Evolutionary conservation across 192 early-diverging fungal genomes (phyloP).

Genomic region (Rhizophagus sp.): DNA sequence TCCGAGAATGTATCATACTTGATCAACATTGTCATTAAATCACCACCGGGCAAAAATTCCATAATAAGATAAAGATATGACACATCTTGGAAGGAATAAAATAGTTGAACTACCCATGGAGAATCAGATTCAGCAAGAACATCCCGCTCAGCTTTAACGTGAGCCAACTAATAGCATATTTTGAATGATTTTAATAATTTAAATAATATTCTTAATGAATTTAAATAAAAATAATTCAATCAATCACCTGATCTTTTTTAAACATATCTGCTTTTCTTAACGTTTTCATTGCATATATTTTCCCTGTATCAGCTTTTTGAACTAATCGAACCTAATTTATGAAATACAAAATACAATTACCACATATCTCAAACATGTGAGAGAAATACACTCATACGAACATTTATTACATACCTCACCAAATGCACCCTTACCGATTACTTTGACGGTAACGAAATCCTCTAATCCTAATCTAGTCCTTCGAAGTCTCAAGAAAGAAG

Average conservation of each 20-base stretch:
- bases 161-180: slow-evolving; percentile 66
- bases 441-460: slow-evolving; percentile 95
- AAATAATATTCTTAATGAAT: neutral
- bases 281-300: slow-evolving; percentile 99
- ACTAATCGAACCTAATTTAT: slow-evolving; percentile 82
- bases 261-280: slow-evolving; percentile 97
- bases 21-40: slow-evolving; percentile 99
- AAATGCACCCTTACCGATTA: slow-evolving; percentile 99
- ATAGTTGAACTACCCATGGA: slow-evolving; percentile 97
- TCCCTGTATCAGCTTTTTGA: slow-evolving; percentile 94
- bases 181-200: neutral
- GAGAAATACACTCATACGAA: neutral
- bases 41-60: slow-evolving; percentile 99
- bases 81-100: slow-evolving; percentile 97
- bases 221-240: slow-evolving; percentile 3
- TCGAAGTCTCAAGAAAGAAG: slow-evolving; percentile 90
- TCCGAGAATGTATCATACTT: slow-evolving; percentile 98
- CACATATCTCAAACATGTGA: neutral
- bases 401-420: slow-evolving; percentile 68
- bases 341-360: neutral
- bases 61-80: slow-evolving; percentile 96
- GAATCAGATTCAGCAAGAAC: slow-evolving; percentile 95
- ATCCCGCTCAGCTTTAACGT: slow-evolving; percentile 98
- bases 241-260: slow-evolving; percentile 86
- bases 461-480: slow-evolving; percentile 85